Evolutionary conservation across 2,329 filamentous ascomycete species (phyloP), one percentile per base, ranked within the genome.

Genomic region (Cercospora janseana): DNA sequence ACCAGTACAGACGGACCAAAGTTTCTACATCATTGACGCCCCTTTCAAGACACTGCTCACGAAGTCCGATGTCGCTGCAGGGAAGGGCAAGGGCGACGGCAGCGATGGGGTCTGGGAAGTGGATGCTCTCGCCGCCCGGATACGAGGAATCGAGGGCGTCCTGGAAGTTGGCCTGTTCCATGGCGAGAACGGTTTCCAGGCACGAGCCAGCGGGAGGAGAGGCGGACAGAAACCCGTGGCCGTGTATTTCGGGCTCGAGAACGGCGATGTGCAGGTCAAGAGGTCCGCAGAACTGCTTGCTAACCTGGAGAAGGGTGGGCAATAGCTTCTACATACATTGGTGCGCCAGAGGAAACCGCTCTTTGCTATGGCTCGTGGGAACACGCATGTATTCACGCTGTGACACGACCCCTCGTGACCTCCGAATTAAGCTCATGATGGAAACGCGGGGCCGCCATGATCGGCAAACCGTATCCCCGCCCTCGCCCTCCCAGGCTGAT

Each of bases 181-280:
- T 32, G 92, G 92, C 3, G 67, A 83, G 63, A 91, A 92, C 53
- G 92, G 92, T 0, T 74, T 81, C 12, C 77, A 94, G 68, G 80
- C 82, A 26, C 66, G 71, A 52, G 80, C 79, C 32, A 74, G 78
- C 47, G 75, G 78, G 51, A 75, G 78, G 46, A 72, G 82, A 40
- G 85, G 87, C 40, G 90, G 88, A 1, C 89, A 96, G 73, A 95
- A 92, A 73, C 93, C 93, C 0, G 79, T 96, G 9, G 90, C 90
- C 21, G 91, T 89, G 18, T 98, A 97, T 73, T 98, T 97, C 71
- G 93, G 93, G 27, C 87, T 93, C 82, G 80, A 86, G 35, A 87
- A 76, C 54, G 75, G 75, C 8, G 70, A 65, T 49, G 72, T 77
- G 9, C 59, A 68, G 52, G 64, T 72, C 31, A 54, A 50, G 51